A percentile compares a stretch with the other conserved stretches of the same genome.
Conservation (phyloP, 768 basidiomycete genomes). For the Boletales sp. region DNA sequence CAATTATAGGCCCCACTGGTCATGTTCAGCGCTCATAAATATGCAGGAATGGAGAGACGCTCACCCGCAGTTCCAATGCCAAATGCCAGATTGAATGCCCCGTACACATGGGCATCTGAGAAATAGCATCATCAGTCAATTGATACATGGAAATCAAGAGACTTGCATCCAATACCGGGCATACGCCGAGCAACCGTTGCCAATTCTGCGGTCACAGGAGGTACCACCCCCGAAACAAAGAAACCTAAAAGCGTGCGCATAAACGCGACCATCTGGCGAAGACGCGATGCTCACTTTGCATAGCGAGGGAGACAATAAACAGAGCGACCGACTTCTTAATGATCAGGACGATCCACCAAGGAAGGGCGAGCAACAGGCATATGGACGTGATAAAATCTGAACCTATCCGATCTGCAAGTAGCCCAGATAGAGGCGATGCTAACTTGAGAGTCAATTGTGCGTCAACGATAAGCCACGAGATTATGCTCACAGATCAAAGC, state of each 20-base stretch:
- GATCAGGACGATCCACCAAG: constrained; percentile 60
- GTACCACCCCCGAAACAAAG: constrained; percentile 54
- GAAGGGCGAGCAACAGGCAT: constrained; percentile 50
- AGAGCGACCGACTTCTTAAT: constrained; percentile 48
- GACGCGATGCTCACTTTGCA: constrained; percentile 45
- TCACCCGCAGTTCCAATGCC: constrained; percentile 60
- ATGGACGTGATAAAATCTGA: constrained; percentile 50
- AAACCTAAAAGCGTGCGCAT: constrained; percentile 41
- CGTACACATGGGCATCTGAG: constrained; percentile 71
- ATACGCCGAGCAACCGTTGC: constrained; percentile 54
- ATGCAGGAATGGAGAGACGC: constrained; percentile 14
- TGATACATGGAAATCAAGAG: neutral
- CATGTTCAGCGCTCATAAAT: constrained; percentile 1
- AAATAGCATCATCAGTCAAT: neutral
- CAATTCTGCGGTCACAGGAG: constrained; percentile 65
- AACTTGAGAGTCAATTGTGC: neutral
- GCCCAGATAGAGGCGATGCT: constrained; percentile 63
- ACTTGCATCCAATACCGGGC: constrained; percentile 66
- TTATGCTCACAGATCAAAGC: constrained; percentile 54
- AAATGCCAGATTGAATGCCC: constrained; percentile 68
- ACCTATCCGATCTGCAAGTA: constrained; percentile 52
- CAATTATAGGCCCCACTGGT: constrained; percentile 66
- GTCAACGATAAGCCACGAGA: neutral
- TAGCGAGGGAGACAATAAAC: constrained; percentile 39
- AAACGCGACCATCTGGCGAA: neutral